Base-by-base conservation (phyloP, 768 basidiomycete genomes). In the Podaxis sp. region DNA sequence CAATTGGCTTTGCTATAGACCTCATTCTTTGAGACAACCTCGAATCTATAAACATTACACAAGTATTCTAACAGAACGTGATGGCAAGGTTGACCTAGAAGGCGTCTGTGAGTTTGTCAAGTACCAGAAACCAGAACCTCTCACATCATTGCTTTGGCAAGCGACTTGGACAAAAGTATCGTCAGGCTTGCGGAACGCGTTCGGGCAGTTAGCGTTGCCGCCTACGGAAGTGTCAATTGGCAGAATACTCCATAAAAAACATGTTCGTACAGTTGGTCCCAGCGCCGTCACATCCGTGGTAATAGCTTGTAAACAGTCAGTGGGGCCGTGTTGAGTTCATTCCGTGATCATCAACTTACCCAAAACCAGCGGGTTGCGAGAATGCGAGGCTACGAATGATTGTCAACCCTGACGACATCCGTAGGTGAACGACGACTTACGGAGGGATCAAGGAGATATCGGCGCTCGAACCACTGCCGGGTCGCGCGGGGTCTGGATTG, bases 221-320 rank as follows among this genome's bases (percentile, higher is more conserved):
- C 80, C 80, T 82, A 54, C 4, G 24, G 54, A 36, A 41, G 52
- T 13, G 43, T 37, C 9, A 41, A 55, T 57, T 25, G 55, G 29
- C 41, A 51, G 8, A 17, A 24, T 9, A 5, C n/a, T 53, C 12
- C 12, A 49, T 8, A 37, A 40, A 41, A n/a, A 19, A 2, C 13
- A 19, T 49, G 33, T 3, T 65, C 77, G 70, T 65, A 80, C 81
- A 83, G 64, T 75, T 70, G n/a, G 76, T 72, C 1, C 81, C 81
- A 17, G 69, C 65, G 47, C 77, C 77, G 53, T 80, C 71, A 55
- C 80, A 82, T 8, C 80, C 80, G 59, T 76, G 70, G 68, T 67
- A 79, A 68, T 78, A 82, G 17, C 80, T 79, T 49, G 15, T 17
- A n/a, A 27, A 24, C 13, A 55, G 24, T 37, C 22, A 17, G 43